Percentiles rank a stretch among this genome's conserved stretches.
Evolutionary conservation across 768 basidiomycete genomes (phyloP).

Genomic region (Amanita subjunquillea): DNA sequence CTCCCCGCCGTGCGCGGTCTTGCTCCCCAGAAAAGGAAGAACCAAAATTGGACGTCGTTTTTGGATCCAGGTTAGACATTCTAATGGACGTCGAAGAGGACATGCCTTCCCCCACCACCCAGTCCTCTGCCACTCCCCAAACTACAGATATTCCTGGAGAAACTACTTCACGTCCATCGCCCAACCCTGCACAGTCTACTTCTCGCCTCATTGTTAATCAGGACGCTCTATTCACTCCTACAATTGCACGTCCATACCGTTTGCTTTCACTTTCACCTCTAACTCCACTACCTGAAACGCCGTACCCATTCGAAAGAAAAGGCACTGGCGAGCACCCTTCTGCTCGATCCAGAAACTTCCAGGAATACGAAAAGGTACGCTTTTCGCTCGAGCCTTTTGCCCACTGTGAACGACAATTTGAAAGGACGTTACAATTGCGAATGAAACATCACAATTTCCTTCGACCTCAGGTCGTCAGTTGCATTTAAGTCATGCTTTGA

Average conservation of each 20-base stretch:
- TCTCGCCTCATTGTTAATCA: background rate
- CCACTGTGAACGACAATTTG: background rate
- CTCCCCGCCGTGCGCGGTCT: constrained; percentile 28
- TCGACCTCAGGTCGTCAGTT: background rate
- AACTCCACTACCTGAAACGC: constrained; percentile 43
- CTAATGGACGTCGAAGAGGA: constrained; percentile 16
- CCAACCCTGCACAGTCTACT: background rate
- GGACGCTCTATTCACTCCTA: background rate
- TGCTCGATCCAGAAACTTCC: background rate
- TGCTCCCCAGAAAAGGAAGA: constrained; percentile 35
- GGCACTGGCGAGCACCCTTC: background rate
- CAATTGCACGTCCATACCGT: background rate
- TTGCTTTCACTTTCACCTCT: constrained; percentile 19
- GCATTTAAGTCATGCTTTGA: background rate
- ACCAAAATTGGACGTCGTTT: constrained; percentile 20
- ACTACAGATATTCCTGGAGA: background rate
- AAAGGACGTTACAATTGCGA: background rate
- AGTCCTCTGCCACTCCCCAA: constrained; percentile 9
- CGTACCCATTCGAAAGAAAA: constrained; percentile 15
- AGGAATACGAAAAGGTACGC: background rate
- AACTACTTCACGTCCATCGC: background rate
- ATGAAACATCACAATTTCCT: background rate
- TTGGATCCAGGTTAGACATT: constrained; percentile 10
- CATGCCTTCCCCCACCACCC: background rate
- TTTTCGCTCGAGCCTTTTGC: background rate